Evolutionary conservation across 192 early-diverging fungal genomes (phyloP).

Genomic region (Dissophora globulifera): DNA sequence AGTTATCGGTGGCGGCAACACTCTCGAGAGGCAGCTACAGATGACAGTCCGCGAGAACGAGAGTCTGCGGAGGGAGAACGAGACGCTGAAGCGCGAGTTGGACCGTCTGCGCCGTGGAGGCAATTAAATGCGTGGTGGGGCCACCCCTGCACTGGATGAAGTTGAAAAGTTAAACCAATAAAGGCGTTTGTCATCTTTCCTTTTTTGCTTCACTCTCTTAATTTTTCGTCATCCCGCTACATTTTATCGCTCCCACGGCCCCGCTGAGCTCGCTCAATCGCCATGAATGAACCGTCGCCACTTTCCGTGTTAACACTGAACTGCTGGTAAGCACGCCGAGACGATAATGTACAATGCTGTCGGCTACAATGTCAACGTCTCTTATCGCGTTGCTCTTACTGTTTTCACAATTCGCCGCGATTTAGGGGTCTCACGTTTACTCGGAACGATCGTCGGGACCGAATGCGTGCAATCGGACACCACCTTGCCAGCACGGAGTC

Average conservation of each 20-base stretch:
- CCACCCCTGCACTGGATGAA: too few relatives aligned
- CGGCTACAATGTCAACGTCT: neutral
- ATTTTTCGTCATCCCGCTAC: too few relatives aligned
- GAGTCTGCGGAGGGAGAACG: constrained; percentile 48
- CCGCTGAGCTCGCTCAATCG: too few relatives aligned
- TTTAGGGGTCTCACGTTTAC: neutral
- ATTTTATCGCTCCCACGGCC: too few relatives aligned
- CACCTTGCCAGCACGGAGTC: constrained; percentile 23
- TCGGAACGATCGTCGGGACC: constrained; percentile 52
- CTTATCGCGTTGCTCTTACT: neutral
- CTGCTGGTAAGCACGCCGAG: constrained; percentile 57
- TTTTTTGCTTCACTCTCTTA: too few relatives aligned
- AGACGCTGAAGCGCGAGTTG: constrained; percentile 41
- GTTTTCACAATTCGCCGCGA: neutral
- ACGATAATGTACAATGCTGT: neutral
- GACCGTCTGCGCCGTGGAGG: constrained; percentile 43
- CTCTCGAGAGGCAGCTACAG: constrained; percentile 44
- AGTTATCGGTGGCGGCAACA: constrained; percentile 2
- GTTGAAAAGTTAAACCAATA: too few relatives aligned
- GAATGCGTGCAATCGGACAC: constrained; percentile 62
- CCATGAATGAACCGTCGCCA: constrained; percentile 1
- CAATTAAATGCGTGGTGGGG: too few relatives aligned
- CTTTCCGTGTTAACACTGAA: constrained; percentile 28
- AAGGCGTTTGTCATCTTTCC: too few relatives aligned
- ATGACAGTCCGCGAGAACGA: constrained; percentile 40